Base-by-base conservation (phyloP, 306 rosid species). In the Vigna mungo region DNA sequence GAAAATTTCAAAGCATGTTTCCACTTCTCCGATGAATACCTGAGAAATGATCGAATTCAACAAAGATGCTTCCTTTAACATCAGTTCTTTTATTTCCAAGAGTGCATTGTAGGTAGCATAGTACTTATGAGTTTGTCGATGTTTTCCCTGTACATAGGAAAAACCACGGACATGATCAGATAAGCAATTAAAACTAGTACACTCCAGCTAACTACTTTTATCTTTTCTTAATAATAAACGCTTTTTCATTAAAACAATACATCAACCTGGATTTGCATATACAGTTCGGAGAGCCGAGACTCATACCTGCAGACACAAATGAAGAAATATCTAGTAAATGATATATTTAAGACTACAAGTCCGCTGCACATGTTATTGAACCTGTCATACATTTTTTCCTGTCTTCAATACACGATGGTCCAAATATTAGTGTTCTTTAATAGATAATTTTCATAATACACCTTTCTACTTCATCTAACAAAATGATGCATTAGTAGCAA, bases 41-140 rank as follows among this genome's bases (percentile, higher is more conserved):
- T 90, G 97, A 58, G 96, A 92, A 86, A 84, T 88, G 79, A 92
- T 84, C 2, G 99, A 95, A 86, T 90, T 92, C 89, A 95, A 74
- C 43, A 95, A 87, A 66, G 99, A 95, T 64, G 86, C 86, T 87
- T 95, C 97, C 88, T 92, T 95, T 25, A 87, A 68, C 97, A 92
- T 92, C 91, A 92, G 77, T 59, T 90, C 97, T 84, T 95, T 95
- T 39, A 88, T 95, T 87, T 95, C 97, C 91, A 90, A 80, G 30
- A 92, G 93, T 72, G 97, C 91, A 84, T 95, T 95, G 83, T 88
- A 89, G 25, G 97, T 92, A 41, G 91, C 90, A 82, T 92, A 95
- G 69, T 83, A 86, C 86, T 88, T 90, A 64, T 86, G 91, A 37
- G 98, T 95, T 73, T 92, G 97, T 61, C 81, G 83, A 83, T 85